Conservation (phyloP, 1,284 basidiomycete genomes). For the Hypsizygus ulmarius region DNA sequence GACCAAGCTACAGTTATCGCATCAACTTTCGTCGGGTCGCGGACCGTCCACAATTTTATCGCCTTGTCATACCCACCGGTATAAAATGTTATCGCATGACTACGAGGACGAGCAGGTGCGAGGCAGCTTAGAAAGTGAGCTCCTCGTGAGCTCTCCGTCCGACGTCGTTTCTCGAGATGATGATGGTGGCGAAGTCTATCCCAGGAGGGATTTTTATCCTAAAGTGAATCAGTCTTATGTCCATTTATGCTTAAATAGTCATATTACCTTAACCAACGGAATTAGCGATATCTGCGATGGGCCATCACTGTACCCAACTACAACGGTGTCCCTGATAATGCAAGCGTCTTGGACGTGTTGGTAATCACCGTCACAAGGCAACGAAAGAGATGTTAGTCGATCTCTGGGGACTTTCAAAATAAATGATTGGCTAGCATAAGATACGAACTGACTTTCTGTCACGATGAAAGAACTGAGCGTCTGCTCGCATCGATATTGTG, state of each 20-base stretch:
- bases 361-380: constrained; percentile 35
- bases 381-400: constrained; percentile 39
- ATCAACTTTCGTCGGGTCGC: background rate
- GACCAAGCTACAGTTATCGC: constrained; percentile 6
- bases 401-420: constrained; percentile 21
- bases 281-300: constrained; percentile 42
- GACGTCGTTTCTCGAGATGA: background rate
- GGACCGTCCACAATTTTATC: constrained; percentile 21
- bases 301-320: constrained; percentile 43
- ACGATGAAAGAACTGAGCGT: constrained; percentile 47
- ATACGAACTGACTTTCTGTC: constrained; percentile 25
- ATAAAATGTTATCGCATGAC: constrained; percentile 19
- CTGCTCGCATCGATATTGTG: constrained; percentile 50
- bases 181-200: constrained; percentile 5
- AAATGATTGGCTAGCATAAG: constrained; percentile 15
- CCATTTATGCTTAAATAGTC: background rate
- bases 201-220: constrained; percentile 9
- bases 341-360: constrained; percentile 43
- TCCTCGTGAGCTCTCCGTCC: constrained; percentile 1
- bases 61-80: constrained; percentile 27
- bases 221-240: constrained; percentile 2
- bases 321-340: constrained; percentile 38
- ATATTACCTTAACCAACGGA: constrained; percentile 21
- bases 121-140: constrained; percentile 23
- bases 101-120: constrained; percentile 14